phyloP scores from a whole-genome alignment of 1,284 basidiomycete species.

The Puccinia polysora region DNA sequence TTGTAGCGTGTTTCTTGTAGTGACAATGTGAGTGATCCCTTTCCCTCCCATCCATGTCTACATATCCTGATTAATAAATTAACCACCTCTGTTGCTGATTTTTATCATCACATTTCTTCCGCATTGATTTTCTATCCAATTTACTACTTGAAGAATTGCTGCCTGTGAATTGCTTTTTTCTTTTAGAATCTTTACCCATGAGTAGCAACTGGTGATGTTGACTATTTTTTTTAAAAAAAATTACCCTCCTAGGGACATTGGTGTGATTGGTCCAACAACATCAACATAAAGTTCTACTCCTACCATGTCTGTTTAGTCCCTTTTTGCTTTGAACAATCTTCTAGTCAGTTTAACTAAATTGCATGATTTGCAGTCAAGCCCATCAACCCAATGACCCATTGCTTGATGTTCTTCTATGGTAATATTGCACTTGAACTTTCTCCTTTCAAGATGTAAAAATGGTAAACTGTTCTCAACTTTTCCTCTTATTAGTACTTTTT shows the following conservation, averaged over 20 bases:
- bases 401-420: neutral
- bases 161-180: neutral
- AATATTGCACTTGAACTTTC: no score
- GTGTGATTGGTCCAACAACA: slow-evolving; percentile 13
- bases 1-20: no score
- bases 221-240: neutral
- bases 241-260: neutral
- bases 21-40: no score
- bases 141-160: neutral
- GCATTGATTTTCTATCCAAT: neutral
- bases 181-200: neutral
- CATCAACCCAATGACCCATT: neutral
- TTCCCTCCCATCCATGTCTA: no score
- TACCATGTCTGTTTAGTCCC: neutral
- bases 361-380: neutral
- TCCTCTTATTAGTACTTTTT: neutral
- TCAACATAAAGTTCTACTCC: slow-evolving; percentile 3
- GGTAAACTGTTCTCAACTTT: neutral
- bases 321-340: neutral
- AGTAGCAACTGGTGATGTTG: neutral
- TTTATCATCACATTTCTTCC: no score
- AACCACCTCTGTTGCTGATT: no score
- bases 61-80: no score
- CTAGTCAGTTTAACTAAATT: slow-evolving; percentile 1
- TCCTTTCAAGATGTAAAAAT: no score